Evolutionary conservation across 306 rosid genomes (phyloP), one percentile per base, ranked within the genome.

Genomic region (Vigna radiata): DNA sequence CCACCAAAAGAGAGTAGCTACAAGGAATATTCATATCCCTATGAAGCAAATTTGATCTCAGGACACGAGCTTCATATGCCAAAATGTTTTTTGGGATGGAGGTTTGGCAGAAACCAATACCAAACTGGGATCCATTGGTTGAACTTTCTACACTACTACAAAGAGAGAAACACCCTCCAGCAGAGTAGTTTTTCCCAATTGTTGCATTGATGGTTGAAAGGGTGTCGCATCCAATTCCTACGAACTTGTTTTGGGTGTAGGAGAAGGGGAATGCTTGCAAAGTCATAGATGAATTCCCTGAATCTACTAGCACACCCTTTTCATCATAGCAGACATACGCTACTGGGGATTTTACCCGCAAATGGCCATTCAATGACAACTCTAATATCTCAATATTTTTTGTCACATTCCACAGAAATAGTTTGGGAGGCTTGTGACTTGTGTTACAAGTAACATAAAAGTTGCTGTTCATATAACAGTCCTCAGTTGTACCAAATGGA

Each of bases 1-100:
- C 82, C 15, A 69, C 53, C 70, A 78, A 41, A 68, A 78, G 66
- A 15, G 82, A 63, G 11, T 78, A 78, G 33, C 70, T 54, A 58
- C 82, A 78, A 18, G 70, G 76, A 33, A 58, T 29, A 33, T 70
- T 29, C 47, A 70, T n/a, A 16, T 50, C 75, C 61, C 48, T 31
- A 49, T 27, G 46, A 15, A 4, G 50, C n/a, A 16, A 4, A 29
- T 27, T 50, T 37, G 75, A 31, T 17, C 62, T 50, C 62, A 70
- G 17, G 48, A 50, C 75, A 29, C 19, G 15, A 70, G 62, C 75
- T 50, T 50, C 12, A 50, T 70, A 70, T 49, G 8, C 47, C 43
- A 70, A 54, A 70, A 70, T 50, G 43, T 25, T 63, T 56, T 58
- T 63, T 1, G 81, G 81, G 19, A 77, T 56, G 31, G 69, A 43